Base-by-base conservation (phyloP, 345 rosid species). In the Populus davidiana region DNA sequence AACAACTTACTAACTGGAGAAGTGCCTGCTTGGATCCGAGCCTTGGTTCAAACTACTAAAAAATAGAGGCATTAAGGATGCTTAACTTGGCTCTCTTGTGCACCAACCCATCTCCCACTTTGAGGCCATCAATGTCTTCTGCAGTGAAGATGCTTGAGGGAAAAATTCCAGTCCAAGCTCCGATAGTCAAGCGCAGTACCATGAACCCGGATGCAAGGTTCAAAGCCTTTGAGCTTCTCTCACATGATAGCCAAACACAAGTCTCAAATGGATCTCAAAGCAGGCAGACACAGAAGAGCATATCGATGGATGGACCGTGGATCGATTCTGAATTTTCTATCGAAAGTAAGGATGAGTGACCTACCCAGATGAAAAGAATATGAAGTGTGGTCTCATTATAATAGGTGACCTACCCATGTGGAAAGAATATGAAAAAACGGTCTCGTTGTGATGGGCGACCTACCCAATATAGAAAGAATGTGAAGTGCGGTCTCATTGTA, bases 21-120 rank as follows among this genome's bases (percentile, higher is more conserved):
- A 39, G 83, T 93, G 67, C 93, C 94, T 50, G 69, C 2, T 70
- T 93, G 91, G 89, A 78, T 89, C 27, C 27, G 1, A 31, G 31
- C 31, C 31, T 31, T 31, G 31, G 31, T 76, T 82, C 89, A 33
- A 47, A 77, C 27, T 90, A 82, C 75, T 73, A 91, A 5, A 84
- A 85, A 82, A 70, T 83, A 64, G 97, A 93, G 81, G 98, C 94
- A 47, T 75, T 80, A 88, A 79, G 85, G 73, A 82, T 95, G 89
- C 87, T 95, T 43, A 86, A 86, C 86, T 49, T 95, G 62, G 94
- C 91, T 72, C 85, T 95, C 6, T 81, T 92, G 71, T 95, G 99
- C 90, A 92, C 99, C 70, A 95, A 92, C 67, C 90, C 91, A 23
- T 95, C 99, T 76, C 98, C 99, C 2, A 91, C 97, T 33, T 64